A percentile compares a stretch with the other conserved stretches of the same genome.
Evolutionary conservation across 352 stramenopile species (phyloP).

Genomic region (Blastocystis sp.): DNA sequence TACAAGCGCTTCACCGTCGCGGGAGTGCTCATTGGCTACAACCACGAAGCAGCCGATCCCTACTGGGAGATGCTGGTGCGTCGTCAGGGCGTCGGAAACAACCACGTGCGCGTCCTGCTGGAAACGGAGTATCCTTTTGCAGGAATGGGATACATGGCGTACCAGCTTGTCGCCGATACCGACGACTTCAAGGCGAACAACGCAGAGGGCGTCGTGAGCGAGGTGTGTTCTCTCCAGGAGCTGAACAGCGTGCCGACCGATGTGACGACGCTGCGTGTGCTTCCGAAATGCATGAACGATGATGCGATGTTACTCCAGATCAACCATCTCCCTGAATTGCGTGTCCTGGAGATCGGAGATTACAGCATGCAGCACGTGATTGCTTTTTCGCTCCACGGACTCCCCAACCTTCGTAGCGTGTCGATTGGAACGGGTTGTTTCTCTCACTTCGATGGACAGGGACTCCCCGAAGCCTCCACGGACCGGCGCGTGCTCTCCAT

Average conservation of each 20-base stretch:
- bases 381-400: neutral
- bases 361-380: neutral
- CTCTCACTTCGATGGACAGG: neutral
- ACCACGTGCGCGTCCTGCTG: neutral
- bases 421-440: neutral
- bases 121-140: neutral
- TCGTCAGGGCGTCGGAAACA: neutral
- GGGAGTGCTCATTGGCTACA: neutral
- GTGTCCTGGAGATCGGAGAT: neutral
- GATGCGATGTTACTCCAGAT: neutral
- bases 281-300: neutral
- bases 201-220: neutral
- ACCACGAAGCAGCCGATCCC: neutral
- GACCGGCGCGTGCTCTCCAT: neutral
- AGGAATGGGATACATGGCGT: neutral
- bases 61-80: neutral
- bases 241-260: neutral
- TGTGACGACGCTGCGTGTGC: neutral
- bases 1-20: neutral
- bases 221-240: neutral
- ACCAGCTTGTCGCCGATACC: neutral
- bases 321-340: neutral
- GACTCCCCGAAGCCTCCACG: neutral
- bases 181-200: neutral
- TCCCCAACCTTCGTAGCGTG: neutral